Evolutionary conservation across 192 early-diverging fungal genomes (phyloP), one percentile per base, ranked within the genome.

Genomic region (Podila epicladia): DNA sequence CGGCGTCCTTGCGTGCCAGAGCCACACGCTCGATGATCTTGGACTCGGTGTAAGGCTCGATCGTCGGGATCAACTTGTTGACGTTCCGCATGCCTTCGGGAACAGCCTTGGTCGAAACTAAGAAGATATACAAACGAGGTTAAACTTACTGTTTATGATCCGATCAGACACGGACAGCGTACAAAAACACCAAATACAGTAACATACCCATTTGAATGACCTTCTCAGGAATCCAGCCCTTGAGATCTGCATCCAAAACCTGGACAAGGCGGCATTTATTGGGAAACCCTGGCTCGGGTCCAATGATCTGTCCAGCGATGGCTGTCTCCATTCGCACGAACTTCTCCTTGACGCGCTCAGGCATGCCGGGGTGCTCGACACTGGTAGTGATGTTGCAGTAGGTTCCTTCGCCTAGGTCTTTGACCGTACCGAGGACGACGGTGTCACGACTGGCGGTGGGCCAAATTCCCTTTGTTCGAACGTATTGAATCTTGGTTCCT

Each of bases 211-310:
- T 72, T 61, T 73, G 67, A 72, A 75, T 83, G 29, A 83, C 73
- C 33, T 71, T 75, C 12, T 76, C 74, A 9, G 73, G 82, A 26
- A 83, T 83, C 82, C 82, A 83, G 7, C 82, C 82, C 37, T 83
- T 83, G 61, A 75, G 49, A 60, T 83, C 74, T 6, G 73, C 73
- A 72, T 82, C 80, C 24, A 78, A n/a, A 17, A 82, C 58, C 51
- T 82, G 80, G 1, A 59, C 37, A 28, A 82, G 35, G 9, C 45
- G 68, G 28, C 73, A 67, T 1, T 61, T 58, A 32, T 70, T 50
- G 22, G 49, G 68, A 58, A 59, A 61, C 58, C 17, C 59, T 57
- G 53, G 53, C 9, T 60, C 67, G 6, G 73, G 82, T 12, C 38
- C 60, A n/a, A 83, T 69, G 9, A 83, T 64, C 64, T 72, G 65